phyloP scores from a whole-genome alignment of 2,329 filamentous ascomycete genomes.

The Alternaria atra region DNA sequence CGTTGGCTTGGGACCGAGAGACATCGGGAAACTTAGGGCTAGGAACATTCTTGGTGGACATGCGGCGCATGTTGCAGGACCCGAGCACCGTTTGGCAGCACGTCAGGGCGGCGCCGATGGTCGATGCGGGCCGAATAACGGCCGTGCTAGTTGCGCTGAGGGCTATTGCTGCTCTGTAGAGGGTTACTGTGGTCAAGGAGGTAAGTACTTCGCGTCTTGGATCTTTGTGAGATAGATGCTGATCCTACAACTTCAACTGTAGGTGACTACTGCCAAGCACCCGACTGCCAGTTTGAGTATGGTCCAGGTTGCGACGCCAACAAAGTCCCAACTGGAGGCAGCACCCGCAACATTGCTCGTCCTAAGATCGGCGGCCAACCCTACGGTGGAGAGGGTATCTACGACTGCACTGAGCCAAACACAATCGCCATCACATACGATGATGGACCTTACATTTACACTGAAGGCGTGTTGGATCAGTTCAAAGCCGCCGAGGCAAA shows the following conservation, averaged over 20 bases:
- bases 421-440: conserved; percentile 73
- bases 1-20: conserved; percentile 38
- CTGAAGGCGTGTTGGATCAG: conserved; percentile 67
- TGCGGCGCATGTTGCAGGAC: conserved; percentile 24
- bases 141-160: conserved; percentile 41
- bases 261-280: conserved; percentile 64
- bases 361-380: conserved; percentile 62
- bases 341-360: conserved; percentile 62
- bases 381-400: conserved; percentile 67
- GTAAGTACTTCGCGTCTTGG: background rate
- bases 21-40: conserved; percentile 34
- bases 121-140: conserved; percentile 40
- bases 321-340: conserved; percentile 60
- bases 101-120: conserved; percentile 46
- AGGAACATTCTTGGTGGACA: conserved; percentile 34
- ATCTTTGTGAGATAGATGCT: background rate
- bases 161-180: conserved; percentile 47
- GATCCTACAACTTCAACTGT: background rate
- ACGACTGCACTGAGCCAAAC: conserved; percentile 61
- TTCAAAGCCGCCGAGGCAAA: conserved; percentile 66
- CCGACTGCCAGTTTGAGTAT: conserved; percentile 68
- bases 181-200: conserved; percentile 43
- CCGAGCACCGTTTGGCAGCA: conserved; percentile 26
- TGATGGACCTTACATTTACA: conserved; percentile 71
- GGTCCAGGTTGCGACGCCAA: conserved; percentile 69